A percentile compares a stretch with the other conserved stretches of the same genome.
These are phyloP conservation scores for Hypoxylon intermedium DNA, from an alignment of 495 filamentous ascomycete genomes.

Conservation along the genomic window DNA sequence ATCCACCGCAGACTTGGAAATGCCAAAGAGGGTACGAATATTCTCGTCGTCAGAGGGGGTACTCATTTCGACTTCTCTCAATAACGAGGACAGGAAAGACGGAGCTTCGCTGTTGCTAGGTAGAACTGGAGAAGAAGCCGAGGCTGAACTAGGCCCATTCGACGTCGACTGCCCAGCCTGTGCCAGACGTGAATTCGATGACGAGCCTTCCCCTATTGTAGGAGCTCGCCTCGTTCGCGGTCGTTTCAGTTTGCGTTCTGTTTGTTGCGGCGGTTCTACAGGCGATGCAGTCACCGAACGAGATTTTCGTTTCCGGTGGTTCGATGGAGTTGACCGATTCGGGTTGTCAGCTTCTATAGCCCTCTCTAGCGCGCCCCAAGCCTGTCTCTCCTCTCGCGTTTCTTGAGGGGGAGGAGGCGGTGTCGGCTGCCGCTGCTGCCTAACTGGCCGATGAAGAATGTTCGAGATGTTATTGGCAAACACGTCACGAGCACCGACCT, in stretches of 20 bases:
- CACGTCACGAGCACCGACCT: conserved; percentile 70
- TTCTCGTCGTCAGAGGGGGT: conserved; percentile 61
- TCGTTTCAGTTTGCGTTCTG: conserved; percentile 81
- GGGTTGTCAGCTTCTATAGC: conserved; percentile 71
- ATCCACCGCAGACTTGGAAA: conserved; percentile 55
- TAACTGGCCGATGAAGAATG: conserved; percentile 37
- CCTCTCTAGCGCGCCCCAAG: conserved; percentile 89
- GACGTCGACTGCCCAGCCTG: conserved; percentile 47
- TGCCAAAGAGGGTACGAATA: conserved; percentile 53
- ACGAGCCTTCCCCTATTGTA: conserved; percentile 46
- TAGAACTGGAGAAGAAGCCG: conserved; percentile 25
- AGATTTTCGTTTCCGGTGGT: conserved; percentile 77
- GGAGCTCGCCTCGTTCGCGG: conserved; percentile 68
- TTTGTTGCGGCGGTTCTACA: conserved; percentile 65
- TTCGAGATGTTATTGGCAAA: conserved; percentile 67
- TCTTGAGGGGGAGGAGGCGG: conserved; percentile 62
- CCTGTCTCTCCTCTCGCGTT: conserved; percentile 77
- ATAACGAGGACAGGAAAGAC: conserved; percentile 78
- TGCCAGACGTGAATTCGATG: conserved; percentile 54
- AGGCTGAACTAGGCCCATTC: conserved; percentile 38
- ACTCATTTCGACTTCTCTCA: conserved; percentile 85
- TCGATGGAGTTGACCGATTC: conserved; percentile 40
- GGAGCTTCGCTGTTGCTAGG: conserved; percentile 52
- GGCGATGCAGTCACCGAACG: conserved; percentile 73
- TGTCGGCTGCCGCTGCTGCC: conserved; percentile 32